Evolutionary conservation across 176 grass and related monocot genomes (phyloP), one percentile per base, ranked within the genome.

Genomic region (Phoenix dactylifera): DNA sequence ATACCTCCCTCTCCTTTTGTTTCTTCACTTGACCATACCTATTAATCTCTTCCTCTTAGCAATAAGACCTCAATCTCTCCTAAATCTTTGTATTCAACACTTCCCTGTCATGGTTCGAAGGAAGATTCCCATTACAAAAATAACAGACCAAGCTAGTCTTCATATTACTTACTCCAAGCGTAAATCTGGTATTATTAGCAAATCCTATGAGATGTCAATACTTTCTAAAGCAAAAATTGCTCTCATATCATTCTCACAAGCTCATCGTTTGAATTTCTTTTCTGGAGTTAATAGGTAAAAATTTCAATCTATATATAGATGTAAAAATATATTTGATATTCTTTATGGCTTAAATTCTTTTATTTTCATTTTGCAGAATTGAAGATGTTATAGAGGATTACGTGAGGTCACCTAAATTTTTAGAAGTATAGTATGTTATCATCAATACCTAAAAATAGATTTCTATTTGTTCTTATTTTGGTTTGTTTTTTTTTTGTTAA

Each of bases 221-320:
- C 58, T 60, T 3, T 18, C 16, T 12, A 5, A 3, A 1, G 16
- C 29, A 17, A 6, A 60, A 3, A 26, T 32, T 60, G 58, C 58
- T 7, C n/a, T 35, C 58, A 35, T 60, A 60, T 60, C 58, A 1
- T 60, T 60, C 26, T 60, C 58, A 60, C 4, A 60, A 60, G 58
- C 58, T 60, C 17, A n/a, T 7, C 26, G 58, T 17, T 60, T 60
- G 26, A 18, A 7, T 60, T 60, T 30, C 1, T 60, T 60, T 28
- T 60, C 26, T 9, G 25, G 58, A 15, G 4, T 26, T 4, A 35
- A 32, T 15, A 60, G 58, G 58, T 60, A 60, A 12, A 30, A 30
- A 44, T 12, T 14, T 44, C 10, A 44, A 14, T 44, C 1, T 44
- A 44, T 44, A 12, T 12, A 44, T 14, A 44, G 35, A 44, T 14